Evolutionary conservation across 192 early-diverging fungal species (phyloP).

Genomic region (Physocladia obscura): DNA sequence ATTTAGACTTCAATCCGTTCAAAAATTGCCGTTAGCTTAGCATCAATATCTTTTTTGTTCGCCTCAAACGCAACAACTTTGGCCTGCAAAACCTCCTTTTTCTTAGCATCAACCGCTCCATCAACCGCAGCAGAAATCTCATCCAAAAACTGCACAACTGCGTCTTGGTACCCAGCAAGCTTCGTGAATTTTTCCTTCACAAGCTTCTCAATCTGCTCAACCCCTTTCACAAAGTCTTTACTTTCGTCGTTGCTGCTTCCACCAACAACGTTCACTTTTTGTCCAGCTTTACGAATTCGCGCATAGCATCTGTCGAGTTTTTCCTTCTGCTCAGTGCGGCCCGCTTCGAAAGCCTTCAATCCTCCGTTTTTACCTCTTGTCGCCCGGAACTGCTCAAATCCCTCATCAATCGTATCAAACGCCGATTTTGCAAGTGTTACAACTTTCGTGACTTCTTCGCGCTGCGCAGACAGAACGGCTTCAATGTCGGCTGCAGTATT

Average conservation of each 20-base stretch:
- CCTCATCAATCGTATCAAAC: not conserved
- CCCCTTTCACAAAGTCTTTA: constrained; percentile 25
- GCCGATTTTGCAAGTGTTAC: constrained; percentile 6
- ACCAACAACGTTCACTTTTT: not conserved
- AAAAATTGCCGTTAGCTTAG: constrained; percentile 1
- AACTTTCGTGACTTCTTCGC: constrained; percentile 1
- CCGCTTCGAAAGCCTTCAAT: not conserved
- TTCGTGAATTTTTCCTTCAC: constrained; percentile 13
- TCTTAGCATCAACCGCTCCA: constrained; percentile 16
- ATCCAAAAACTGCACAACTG: constrained; percentile 12
- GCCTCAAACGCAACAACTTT: not conserved
- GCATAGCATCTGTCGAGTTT: constrained; percentile 18
- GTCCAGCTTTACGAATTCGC: constrained; percentile 26
- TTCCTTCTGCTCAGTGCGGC: constrained; percentile 5
- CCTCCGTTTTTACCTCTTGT: not conserved
- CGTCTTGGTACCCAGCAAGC: constrained; percentile 6
- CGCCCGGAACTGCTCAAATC: not conserved
- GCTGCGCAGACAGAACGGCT: not conserved
- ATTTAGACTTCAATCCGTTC: constrained; percentile 14
- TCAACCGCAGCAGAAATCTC: not conserved
- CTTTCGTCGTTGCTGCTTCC: not conserved
- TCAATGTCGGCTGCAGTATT: not conserved
- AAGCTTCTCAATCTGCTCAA: constrained; percentile 29
- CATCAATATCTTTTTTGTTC: constrained; percentile 1
- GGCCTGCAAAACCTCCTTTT: constrained; percentile 10